phyloP scores from a whole-genome alignment of 202 grass and related monocot species.

The Carex sylvatica region DNA sequence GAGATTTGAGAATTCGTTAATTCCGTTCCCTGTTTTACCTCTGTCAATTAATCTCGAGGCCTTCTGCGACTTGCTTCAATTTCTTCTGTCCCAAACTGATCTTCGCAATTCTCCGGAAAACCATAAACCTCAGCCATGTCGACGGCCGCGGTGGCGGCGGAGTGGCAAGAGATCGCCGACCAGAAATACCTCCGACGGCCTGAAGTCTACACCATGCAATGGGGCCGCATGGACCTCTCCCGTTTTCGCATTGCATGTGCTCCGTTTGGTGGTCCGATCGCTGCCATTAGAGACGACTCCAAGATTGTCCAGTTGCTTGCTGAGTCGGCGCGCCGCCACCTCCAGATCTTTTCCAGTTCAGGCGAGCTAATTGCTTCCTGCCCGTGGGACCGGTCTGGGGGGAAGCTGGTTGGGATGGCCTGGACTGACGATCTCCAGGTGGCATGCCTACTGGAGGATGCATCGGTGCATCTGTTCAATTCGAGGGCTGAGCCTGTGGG shows the following conservation, averaged over 20 bases:
- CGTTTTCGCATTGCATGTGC: constrained; percentile 66
- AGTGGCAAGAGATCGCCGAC: constrained; percentile 91
- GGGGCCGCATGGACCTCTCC: constrained; percentile 81
- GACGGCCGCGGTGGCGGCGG: constrained; percentile 83
- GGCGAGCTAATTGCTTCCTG: constrained; percentile 63
- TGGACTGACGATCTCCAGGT: constrained; percentile 82
- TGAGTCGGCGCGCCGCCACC: constrained; percentile 89
- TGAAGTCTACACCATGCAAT: constrained; percentile 43
- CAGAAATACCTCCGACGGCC: constrained; percentile 74
- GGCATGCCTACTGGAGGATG: constrained; percentile 70
- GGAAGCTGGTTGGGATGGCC: constrained; percentile 68
- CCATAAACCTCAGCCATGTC: constrained; percentile 36
- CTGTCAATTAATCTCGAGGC: no score
- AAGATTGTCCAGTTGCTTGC: constrained; percentile 95
- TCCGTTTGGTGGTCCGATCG: constrained; percentile 79
- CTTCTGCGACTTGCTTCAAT: no score
- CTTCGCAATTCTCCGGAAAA: constrained; percentile 1
- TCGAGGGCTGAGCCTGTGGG: constrained; percentile 49
- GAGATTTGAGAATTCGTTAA: no score
- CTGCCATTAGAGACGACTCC: constrained; percentile 90
- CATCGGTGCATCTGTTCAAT: constrained; percentile 74
- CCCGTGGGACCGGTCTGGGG: constrained; percentile 66
- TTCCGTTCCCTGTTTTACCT: no score
- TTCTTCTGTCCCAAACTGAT: background rate
- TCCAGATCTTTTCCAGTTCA: constrained; percentile 78